Base-by-base conservation (phyloP, 192 early-diverging fungal species). In the Spizellomyces punctatus region DNA sequence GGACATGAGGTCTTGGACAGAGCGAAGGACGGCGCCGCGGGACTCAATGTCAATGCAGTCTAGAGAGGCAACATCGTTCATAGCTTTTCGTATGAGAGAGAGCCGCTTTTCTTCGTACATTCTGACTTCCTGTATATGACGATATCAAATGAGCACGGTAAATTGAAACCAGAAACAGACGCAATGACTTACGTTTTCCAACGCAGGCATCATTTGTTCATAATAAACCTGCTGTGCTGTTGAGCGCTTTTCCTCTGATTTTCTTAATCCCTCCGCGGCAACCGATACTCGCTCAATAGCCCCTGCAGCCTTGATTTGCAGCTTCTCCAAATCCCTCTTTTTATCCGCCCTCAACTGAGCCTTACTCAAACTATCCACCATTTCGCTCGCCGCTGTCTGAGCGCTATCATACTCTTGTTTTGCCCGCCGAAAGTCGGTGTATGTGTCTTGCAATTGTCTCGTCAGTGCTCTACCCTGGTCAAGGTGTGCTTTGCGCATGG, bases 41-140 rank as follows among this genome's bases (percentile, higher is more conserved):
- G 67, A 54, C 10, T 76, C 72, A 21, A 68, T 27, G 48, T 76
- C 67, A 10, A 67, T 46, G 7, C 46, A 67, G 21, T 78, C 74
- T 45, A 82, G 63, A 17, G 67, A 54, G 10, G 75, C 46, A 36
- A 68, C 67, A 58, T 78, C 76, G 6, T 10, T 63, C 55, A 82
- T 66, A 5, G 58, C 74, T 22, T 73, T 71, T 19, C 69, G 42
- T 8, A 76, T 64, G 5, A 76, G 54, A 10, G 10, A 14, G 16
- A 63, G 50, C 22, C 73, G 65, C 49, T 75, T 67, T 10, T 67
- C 58, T 42, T 75, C 73, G 42, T 75, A 59, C 6, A n/a, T 41
- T 16, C 44, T 17, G 48, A 75, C 49, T 17, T 75, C 73, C 71
- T 72, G 46, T 12, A 67, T 22, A 61, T 17, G 27, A 41, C 42